phyloP scores from a whole-genome alignment of 768 basidiomycete genomes.

The Tulasnella sp. region DNA sequence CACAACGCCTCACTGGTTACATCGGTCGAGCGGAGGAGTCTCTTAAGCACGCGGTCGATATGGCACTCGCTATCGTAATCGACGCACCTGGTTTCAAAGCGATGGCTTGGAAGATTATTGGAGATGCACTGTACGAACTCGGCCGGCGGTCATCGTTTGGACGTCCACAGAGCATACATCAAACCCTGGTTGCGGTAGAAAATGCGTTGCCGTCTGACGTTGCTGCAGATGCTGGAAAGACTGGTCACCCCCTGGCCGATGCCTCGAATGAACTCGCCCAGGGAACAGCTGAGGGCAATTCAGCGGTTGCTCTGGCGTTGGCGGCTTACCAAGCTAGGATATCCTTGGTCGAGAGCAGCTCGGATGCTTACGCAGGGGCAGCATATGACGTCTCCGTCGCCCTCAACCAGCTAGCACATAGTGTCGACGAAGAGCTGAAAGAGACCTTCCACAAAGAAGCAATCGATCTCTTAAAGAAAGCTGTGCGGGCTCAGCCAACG shows the following conservation, averaged over 20 bases:
- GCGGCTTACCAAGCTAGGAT: slow-evolving; percentile 2
- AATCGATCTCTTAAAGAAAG: slow-evolving; percentile 57
- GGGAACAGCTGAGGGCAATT: background rate
- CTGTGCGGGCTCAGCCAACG: slow-evolving; percentile 65
- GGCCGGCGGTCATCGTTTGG: slow-evolving; percentile 50
- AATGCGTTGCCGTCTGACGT: background rate
- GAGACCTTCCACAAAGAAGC: slow-evolving; percentile 41
- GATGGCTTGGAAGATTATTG: slow-evolving; percentile 78
- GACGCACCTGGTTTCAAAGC: slow-evolving; percentile 59
- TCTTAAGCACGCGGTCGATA: slow-evolving; percentile 55
- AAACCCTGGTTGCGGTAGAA: background rate
- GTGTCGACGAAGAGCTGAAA: slow-evolving; percentile 37
- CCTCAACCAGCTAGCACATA: slow-evolving; percentile 48
- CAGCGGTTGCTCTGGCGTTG: slow-evolving; percentile 2
- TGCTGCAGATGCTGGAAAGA: background rate
- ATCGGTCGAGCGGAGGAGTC: slow-evolving; percentile 67
- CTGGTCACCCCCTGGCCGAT: background rate
- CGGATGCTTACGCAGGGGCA: slow-evolving; percentile 50
- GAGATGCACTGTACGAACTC: slow-evolving; percentile 69
- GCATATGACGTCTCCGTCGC: slow-evolving; percentile 71
- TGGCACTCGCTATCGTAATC: slow-evolving; percentile 49
- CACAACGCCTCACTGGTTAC: slow-evolving; percentile 66
- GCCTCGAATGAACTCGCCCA: background rate
- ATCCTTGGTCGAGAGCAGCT: slow-evolving; percentile 33
- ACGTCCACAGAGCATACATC: slow-evolving; percentile 33